A percentile compares a stretch with the other conserved stretches of the same genome.
These are phyloP conservation scores for Blastobotrys capitulatus DNA, from an alignment of 1,139 yeast genomes.

Conservation along the genomic window DNA sequence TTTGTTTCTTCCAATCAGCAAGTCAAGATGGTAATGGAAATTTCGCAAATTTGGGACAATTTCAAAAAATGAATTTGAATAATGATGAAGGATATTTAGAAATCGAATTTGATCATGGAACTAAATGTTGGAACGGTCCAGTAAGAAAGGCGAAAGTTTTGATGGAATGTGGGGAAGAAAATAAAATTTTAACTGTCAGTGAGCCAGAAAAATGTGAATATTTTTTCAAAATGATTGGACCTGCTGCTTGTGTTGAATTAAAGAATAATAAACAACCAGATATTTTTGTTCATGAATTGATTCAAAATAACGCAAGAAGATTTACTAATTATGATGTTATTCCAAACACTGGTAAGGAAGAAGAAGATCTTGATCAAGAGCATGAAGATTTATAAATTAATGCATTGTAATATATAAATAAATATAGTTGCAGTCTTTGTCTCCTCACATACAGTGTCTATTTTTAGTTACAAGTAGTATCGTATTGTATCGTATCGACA, in stretches of 20 bases:
- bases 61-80: slow-evolving; percentile 6
- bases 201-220: slow-evolving; percentile 92
- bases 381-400: not conserved
- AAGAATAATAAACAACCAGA: not conserved
- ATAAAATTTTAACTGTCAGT: slow-evolving; percentile 55
- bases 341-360: not conserved
- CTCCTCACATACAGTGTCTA: too few relatives aligned
- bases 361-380: not conserved
- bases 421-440: too few relatives aligned
- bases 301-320: not conserved
- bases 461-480: too few relatives aligned
- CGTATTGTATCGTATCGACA: too few relatives aligned
- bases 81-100: slow-evolving; percentile 26
- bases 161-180: slow-evolving; percentile 60
- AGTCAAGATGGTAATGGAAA: slow-evolving; percentile 49
- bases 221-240: slow-evolving; percentile 54
- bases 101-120: slow-evolving; percentile 57
- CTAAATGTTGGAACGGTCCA: slow-evolving; percentile 95
- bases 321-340: not conserved
- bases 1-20: slow-evolving; percentile 54
- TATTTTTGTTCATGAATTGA: not conserved
- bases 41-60: slow-evolving; percentile 49
- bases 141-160: slow-evolving; percentile 61
- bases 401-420: too few relatives aligned
- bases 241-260: slow-evolving; percentile 60